Conservation (phyloP, 352 stramenopile species). For the Pythium apleroticum region DNA sequence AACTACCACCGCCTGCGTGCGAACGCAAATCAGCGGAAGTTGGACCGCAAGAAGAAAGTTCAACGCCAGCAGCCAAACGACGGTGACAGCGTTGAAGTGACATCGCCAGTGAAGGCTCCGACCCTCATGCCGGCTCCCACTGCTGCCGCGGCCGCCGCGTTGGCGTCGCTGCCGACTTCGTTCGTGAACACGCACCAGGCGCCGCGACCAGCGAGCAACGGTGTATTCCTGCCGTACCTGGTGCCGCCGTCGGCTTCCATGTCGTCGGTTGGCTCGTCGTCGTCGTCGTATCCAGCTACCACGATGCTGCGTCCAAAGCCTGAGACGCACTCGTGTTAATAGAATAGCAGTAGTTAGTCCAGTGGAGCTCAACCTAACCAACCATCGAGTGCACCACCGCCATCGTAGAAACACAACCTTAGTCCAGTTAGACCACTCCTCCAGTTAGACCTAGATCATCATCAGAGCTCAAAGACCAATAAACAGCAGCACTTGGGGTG, state of each 20-base stretch:
- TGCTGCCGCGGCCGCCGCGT: conserved; percentile 18
- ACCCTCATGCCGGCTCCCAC: conserved; percentile 4
- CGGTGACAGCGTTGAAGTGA: conserved; percentile 2
- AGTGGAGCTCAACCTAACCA: neutral
- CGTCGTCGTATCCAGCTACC: conserved; percentile 3
- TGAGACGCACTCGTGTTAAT: conserved; percentile 24
- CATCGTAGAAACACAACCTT: neutral
- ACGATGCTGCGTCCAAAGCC: conserved; percentile 20
- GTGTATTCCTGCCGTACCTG: conserved; percentile 18
- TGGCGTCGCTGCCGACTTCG: conserved; percentile 25
- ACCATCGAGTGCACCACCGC: neutral
- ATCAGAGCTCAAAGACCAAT: conserved; percentile 1
- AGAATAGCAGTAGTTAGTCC: conserved; percentile 7
- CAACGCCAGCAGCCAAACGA: conserved; percentile 43
- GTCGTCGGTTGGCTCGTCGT: conserved; percentile 10
- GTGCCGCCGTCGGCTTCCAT: conserved; percentile 6
- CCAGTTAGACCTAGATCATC: neutral
- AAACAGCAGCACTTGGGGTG: conserved; percentile 5
- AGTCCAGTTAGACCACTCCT: neutral
- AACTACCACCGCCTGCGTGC: conserved; percentile 78
- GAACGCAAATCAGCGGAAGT: conserved; percentile 81
- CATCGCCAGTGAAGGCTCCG: conserved; percentile 9
- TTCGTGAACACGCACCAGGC: conserved; percentile 13
- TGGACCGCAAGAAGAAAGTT: conserved; percentile 84
- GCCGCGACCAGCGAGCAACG: neutral